Evolutionary conservation across 1,284 basidiomycete species (phyloP).

Genomic region (Testicularia cyperi): DNA sequence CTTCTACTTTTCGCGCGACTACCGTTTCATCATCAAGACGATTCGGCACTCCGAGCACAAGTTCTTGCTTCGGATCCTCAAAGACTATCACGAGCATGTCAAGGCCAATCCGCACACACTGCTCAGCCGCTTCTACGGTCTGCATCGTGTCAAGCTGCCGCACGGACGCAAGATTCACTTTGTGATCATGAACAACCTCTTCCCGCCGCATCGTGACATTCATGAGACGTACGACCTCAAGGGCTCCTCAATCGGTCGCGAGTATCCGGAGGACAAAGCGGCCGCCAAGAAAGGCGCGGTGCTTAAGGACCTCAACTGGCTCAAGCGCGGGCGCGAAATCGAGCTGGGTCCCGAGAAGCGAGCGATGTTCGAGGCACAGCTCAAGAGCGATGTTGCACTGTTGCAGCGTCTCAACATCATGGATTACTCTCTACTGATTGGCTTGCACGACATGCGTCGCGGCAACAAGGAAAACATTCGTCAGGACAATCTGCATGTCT

Average conservation of each 20-base stretch:
- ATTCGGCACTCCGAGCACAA: conserved; percentile 93
- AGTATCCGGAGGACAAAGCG: conserved; percentile 83
- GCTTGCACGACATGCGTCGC: conserved; percentile 85
- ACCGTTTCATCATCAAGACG: conserved; percentile 99
- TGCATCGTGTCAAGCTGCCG: conserved; percentile 95
- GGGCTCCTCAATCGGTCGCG: conserved; percentile 84
- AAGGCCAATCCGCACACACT: conserved; percentile 90
- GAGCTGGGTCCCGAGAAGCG: conserved; percentile 93
- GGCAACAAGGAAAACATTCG: conserved; percentile 90
- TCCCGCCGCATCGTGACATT: conserved; percentile 93
- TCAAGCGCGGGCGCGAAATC: conserved; percentile 74
- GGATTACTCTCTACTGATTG: conserved; percentile 94
- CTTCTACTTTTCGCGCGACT: conserved; percentile 98
- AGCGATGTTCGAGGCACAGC: conserved; percentile 83
- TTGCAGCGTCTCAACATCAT: conserved; percentile 82
- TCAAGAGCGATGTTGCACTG: conserved; percentile 81
- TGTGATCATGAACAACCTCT: conserved; percentile 99
- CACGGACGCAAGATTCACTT: conserved; percentile 94
- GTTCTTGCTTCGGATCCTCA: conserved; percentile 82
- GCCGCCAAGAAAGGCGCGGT: conserved; percentile 79
- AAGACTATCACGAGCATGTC: conserved; percentile 83
- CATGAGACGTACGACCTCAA: conserved; percentile 98
- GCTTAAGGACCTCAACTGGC: conserved; percentile 96
- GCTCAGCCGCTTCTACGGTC: conserved; percentile 88
- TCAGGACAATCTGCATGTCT: conserved; percentile 84